phyloP scores from a whole-genome alignment of 208 protist species.

The Acanthamoeba quina region DNA sequence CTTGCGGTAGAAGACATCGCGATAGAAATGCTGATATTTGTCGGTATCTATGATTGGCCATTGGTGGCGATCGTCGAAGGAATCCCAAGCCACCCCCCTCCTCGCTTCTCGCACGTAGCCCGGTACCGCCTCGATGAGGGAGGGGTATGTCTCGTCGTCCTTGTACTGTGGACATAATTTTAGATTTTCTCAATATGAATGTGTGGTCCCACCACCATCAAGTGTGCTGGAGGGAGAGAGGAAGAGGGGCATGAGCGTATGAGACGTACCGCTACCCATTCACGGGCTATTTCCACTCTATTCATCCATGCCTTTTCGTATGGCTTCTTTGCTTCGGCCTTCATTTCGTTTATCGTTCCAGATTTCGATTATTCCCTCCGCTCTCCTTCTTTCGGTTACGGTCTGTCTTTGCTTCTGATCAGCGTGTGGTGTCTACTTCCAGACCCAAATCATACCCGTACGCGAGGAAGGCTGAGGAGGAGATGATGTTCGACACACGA shows the following conservation, averaged over 20 bases:
- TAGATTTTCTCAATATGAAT: not conserved
- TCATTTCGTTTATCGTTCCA: not conserved
- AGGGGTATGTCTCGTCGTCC: conserved; percentile 25
- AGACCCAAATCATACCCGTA: no score
- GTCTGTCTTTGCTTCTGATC: no score
- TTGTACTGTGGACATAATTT: conserved; percentile 24
- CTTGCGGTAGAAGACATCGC: conserved; percentile 15
- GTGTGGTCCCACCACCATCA: not conserved
- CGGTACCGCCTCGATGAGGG: not conserved
- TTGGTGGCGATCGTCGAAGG: not conserved
- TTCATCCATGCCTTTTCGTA: conserved; percentile 72
- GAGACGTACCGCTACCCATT: conserved; percentile 36
- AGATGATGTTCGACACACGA: no score
- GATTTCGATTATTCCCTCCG: not conserved
- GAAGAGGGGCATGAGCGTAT: not conserved
- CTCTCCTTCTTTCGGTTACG: not conserved
- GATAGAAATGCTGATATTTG: conserved; percentile 71
- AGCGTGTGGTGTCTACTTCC: no score
- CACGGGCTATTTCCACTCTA: conserved; percentile 39
- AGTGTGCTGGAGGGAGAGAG: not conserved
- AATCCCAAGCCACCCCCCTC: conserved; percentile 17
- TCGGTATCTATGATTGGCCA: conserved; percentile 59
- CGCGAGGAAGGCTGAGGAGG: no score
- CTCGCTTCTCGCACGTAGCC: conserved; percentile 69
- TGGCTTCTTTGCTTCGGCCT: conserved; percentile 6